phyloP scores from a whole-genome alignment of 257 asterid species.

The Lycium ferocissimum region DNA sequence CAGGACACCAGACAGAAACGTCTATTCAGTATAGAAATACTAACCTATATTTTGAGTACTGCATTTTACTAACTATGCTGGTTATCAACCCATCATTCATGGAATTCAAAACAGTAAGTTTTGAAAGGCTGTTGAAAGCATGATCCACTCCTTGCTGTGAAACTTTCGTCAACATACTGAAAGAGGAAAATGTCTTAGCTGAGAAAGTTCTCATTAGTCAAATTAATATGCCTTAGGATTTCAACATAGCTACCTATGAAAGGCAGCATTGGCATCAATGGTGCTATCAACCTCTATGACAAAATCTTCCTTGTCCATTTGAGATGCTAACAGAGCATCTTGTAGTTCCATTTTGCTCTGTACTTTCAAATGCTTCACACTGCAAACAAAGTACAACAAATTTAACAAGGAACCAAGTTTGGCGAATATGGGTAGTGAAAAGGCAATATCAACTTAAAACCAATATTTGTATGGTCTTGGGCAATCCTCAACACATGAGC shows the following conservation, averaged over 20 bases:
- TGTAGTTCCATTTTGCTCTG: conserved; percentile 66
- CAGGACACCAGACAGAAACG: not conserved
- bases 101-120: conserved; percentile 51
- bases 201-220: conserved; percentile 27
- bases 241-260: conserved; percentile 67
- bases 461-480: conserved; percentile 11
- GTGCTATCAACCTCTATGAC: conserved; percentile 90
- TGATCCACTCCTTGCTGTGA: conserved; percentile 69
- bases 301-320: conserved; percentile 67
- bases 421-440: not conserved
- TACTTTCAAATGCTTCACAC: conserved; percentile 86
- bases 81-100: conserved; percentile 40
- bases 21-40: conserved; percentile 33
- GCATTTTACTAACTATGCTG: conserved; percentile 68
- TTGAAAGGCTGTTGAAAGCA: conserved; percentile 63
- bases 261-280: conserved; percentile 72
- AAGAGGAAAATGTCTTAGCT: conserved; percentile 41
- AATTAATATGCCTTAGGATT: conserved; percentile 23
- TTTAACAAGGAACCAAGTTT: conserved; percentile 19
- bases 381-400: conserved; percentile 40
- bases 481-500: not conserved
- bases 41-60: conserved; percentile 76
- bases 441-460: not conserved
- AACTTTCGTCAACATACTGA: conserved; percentile 73
- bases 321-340: conserved; percentile 74